Evolutionary conservation across 106 monocot genomes (phyloP), one percentile per base, ranked within the genome.

Genomic region (Gastrodia elata): DNA sequence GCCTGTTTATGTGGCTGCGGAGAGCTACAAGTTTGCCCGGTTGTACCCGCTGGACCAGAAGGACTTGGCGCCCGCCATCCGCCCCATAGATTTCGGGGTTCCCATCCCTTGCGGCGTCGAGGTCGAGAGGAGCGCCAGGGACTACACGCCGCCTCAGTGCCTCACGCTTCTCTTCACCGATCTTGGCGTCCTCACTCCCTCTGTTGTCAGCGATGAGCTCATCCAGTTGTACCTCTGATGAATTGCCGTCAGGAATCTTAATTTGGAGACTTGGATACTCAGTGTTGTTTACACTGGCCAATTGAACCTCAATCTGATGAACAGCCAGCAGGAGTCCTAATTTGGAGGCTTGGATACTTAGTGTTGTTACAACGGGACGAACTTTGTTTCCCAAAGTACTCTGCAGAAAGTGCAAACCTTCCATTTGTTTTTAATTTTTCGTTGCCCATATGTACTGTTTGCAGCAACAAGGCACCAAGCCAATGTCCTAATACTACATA

Each of bases 21-120:
- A 97, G 86, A 93, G 97, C 82, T 97, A 90, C 77, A 97, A 93
- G 97, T 98, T 98, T 77, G 93, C 93, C 5, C 78, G 97, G 2
- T 37, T 93, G 42, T 98, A 93, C 57, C 97, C 93, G 22, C 64
- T 98, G 77, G 91, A 93, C 39, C 93, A 97, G 75, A 97, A 97
- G 77, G 92, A 97, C 64, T 86, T 98, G 15, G 79, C 75, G 16
- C 90, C 93, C 16, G 93, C 93, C 18, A 84, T 87, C 44, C 80
- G 87, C 15, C 84, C 87, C 5, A 86, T 98, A 18, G 93, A 93
- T 32, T 93, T 98, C 76, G 88, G 93, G 18, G 90, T 93, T 20
- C 88, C 86, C 0, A 77, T 93, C 37, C 90, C 97, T 7, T 70
- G 84, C 3, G 90, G 88, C 25, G 90, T 93, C 15, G 90, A 93